A percentile compares a stretch with the other conserved stretches of the same genome.
These are phyloP conservation scores for Gigaspora rosea DNA, from an alignment of 192 early-diverging fungal genomes.

Conservation along the genomic window DNA sequence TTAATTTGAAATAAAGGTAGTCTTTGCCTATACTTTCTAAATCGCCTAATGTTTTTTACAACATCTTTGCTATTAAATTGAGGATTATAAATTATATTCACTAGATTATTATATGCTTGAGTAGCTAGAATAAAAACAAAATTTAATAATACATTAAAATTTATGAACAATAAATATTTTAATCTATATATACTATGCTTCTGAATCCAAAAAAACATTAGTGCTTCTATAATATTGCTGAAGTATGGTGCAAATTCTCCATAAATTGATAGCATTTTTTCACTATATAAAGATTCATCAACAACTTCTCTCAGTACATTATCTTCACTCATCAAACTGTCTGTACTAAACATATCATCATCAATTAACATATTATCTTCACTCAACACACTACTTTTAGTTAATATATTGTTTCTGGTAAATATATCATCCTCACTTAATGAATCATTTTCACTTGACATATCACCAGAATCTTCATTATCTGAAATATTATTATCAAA, in stretches of 20 bases:
- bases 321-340: background rate
- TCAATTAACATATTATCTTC: no score
- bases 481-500: no score
- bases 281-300: background rate
- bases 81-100: background rate
- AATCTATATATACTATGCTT: conserved; percentile 14
- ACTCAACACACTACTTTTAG: no score
- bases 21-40: background rate
- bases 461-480: no score
- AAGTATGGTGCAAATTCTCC: background rate
- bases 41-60: background rate
- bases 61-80: background rate
- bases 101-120: background rate
- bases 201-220: background rate
- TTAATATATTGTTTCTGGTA: background rate
- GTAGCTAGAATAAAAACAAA: background rate
- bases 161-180: background rate
- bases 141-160: background rate
- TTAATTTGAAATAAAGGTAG: background rate
- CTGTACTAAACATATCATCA: no score
- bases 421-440: background rate
- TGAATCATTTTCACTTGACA: background rate
- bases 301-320: background rate
- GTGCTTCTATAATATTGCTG: background rate
- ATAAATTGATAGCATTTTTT: background rate